Percentiles rank a stretch among this genome's conserved stretches.
These are phyloP conservation scores for Pseudogymnoascus pannorum DNA, from an alignment of 2,329 filamentous ascomycete species.

Conservation along the genomic window DNA sequence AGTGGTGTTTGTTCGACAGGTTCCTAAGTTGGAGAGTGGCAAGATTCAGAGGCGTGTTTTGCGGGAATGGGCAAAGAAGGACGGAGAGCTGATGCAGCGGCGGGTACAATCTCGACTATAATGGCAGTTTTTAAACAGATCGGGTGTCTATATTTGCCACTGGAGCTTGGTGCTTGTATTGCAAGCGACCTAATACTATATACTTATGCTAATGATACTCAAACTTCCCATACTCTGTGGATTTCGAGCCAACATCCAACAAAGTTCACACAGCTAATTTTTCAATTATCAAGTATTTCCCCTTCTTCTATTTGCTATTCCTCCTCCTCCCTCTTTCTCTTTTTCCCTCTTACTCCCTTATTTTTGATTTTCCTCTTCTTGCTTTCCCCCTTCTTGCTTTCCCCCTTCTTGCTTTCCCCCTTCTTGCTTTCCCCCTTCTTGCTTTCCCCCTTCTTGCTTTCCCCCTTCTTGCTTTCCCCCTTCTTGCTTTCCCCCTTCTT, in stretches of 20 bases:
- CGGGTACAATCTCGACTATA: constrained; percentile 12
- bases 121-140: background rate
- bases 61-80: constrained; percentile 49
- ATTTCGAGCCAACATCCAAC: background rate
- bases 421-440: too few species aligned
- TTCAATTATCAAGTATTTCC: background rate
- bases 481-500: too few species aligned
- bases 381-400: too few species aligned
- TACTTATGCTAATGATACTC: background rate
- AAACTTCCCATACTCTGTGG: background rate
- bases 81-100: constrained; percentile 33
- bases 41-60: constrained; percentile 51
- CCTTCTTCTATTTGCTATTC: background rate
- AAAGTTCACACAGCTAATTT: background rate
- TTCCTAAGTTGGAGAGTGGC: constrained; percentile 49
- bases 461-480: too few species aligned
- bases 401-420: too few species aligned
- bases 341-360: too few species aligned
- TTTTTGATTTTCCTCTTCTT: too few species aligned
- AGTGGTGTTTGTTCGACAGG: constrained; percentile 46
- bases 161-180: background rate
- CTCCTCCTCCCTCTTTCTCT: background rate
- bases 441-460: too few species aligned
- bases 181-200: background rate
- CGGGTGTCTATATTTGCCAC: background rate